Evolutionary conservation across 2,329 filamentous ascomycete genomes (phyloP).

Genomic region (Colletotrichum lindemuthianum): DNA sequence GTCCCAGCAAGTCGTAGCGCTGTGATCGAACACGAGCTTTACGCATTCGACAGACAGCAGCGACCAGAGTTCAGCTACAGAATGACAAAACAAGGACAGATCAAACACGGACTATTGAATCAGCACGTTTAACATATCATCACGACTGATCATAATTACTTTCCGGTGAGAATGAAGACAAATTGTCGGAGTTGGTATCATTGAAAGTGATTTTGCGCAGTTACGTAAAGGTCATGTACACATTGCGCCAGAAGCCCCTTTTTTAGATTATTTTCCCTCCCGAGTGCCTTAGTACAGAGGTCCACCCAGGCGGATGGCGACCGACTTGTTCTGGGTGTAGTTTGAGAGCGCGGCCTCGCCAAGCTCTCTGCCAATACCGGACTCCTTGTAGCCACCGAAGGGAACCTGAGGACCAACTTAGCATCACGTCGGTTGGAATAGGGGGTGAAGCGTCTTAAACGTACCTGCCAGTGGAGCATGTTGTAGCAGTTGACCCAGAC

Average conservation of each 20-base stretch:
- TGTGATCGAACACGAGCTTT: no score
- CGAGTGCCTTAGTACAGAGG: constrained; percentile 49
- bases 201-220: constrained; percentile 31
- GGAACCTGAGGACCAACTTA: constrained; percentile 45
- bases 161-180: no score
- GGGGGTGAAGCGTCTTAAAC: neutral
- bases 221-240: constrained; percentile 36
- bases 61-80: no score
- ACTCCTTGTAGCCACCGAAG: constrained; percentile 83
- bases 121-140: no score
- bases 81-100: no score
- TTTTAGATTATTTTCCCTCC: constrained; percentile 26
- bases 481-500: constrained; percentile 63
- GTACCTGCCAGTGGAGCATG: constrained; percentile 45
- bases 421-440: neutral
- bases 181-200: constrained; percentile 19
- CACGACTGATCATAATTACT: no score
- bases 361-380: constrained; percentile 80
- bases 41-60: no score
- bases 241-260: constrained; percentile 30
- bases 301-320: constrained; percentile 64
- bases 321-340: constrained; percentile 76
- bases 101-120: no score
- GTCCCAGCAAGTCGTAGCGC: no score
- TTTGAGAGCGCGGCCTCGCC: constrained; percentile 74